Percentiles rank a stretch among this genome's conserved stretches.
Conservation (phyloP, 1,284 basidiomycete species). For the Kalmanozyma brasiliensis region DNA sequence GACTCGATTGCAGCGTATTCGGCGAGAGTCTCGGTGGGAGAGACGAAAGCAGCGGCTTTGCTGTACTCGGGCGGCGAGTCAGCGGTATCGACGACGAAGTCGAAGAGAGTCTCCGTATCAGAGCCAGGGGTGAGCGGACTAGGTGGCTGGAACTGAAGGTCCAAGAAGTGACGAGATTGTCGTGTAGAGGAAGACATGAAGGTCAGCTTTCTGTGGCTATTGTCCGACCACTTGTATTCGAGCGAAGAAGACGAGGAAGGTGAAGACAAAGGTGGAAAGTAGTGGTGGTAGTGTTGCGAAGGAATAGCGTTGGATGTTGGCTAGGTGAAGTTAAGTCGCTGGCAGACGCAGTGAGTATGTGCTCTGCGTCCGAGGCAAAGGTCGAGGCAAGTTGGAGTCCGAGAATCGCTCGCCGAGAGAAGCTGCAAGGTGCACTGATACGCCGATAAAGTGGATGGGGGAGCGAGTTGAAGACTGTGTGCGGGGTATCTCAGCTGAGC, state of each 20-base stretch:
- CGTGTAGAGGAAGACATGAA: conserved; percentile 25
- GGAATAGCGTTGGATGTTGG: neutral
- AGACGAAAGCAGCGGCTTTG: conserved; percentile 17
- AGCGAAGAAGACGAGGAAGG: conserved; percentile 1
- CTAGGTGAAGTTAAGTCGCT: neutral
- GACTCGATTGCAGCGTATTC: neutral
- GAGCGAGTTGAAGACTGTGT: neutral
- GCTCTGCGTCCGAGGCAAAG: too few relatives aligned
- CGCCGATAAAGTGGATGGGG: too few relatives aligned
- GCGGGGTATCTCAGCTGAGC: conserved; percentile 1
- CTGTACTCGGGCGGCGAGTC: conserved; percentile 3
- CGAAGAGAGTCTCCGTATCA: conserved; percentile 37
- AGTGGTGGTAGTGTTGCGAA: neutral
- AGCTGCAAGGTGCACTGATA: neutral
- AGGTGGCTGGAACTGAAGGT: conserved; percentile 17
- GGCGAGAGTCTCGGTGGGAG: conserved; percentile 29
- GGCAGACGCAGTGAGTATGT: too few relatives aligned
- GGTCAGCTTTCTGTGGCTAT: conserved; percentile 20
- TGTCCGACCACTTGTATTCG: conserved; percentile 18
- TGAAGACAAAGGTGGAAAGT: neutral
- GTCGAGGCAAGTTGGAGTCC: too few relatives aligned
- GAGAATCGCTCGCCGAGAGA: too few relatives aligned
- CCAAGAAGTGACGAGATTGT: conserved; percentile 11
- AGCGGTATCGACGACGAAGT: conserved; percentile 21
- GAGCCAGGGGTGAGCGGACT: conserved; percentile 40